phyloP scores from a whole-genome alignment of 768 basidiomycete genomes.

The Pleurotus djamor region DNA sequence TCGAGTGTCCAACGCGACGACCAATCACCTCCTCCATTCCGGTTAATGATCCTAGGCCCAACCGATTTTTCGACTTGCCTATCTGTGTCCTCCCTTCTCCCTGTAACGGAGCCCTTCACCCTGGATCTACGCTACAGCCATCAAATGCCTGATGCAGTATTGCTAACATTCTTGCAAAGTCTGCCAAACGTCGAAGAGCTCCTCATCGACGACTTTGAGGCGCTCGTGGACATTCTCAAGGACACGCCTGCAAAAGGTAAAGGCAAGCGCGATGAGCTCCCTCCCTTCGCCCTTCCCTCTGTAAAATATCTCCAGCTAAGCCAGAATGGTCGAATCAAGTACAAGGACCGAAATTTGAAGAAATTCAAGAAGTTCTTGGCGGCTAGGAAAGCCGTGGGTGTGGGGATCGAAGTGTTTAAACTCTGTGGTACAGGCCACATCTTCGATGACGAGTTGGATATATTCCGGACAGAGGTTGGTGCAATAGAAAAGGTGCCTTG shows the following conservation, averaged over 20 bases:
- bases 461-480: background rate
- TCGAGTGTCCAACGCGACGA: too few relatives aligned
- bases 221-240: background rate
- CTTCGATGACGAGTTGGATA: background rate
- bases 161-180: background rate
- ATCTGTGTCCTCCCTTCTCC: too few relatives aligned
- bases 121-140: too few relatives aligned
- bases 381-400: background rate
- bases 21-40: too few relatives aligned
- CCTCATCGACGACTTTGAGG: background rate
- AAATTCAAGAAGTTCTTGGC: background rate
- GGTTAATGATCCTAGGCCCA: too few relatives aligned
- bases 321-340: background rate
- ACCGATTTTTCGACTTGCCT: too few relatives aligned
- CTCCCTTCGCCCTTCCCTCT: background rate
- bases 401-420: background rate
- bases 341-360: background rate
- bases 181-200: background rate
- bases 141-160: too few relatives aligned
- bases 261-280: background rate
- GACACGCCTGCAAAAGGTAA: background rate
- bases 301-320: background rate
- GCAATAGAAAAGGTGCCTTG: too few relatives aligned
- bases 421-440: too few relatives aligned
- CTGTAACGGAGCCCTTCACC: too few relatives aligned